Evolutionary conservation across 164 flowering plant genomes (phyloP).

Genomic region (Berberis thunbergii): DNA sequence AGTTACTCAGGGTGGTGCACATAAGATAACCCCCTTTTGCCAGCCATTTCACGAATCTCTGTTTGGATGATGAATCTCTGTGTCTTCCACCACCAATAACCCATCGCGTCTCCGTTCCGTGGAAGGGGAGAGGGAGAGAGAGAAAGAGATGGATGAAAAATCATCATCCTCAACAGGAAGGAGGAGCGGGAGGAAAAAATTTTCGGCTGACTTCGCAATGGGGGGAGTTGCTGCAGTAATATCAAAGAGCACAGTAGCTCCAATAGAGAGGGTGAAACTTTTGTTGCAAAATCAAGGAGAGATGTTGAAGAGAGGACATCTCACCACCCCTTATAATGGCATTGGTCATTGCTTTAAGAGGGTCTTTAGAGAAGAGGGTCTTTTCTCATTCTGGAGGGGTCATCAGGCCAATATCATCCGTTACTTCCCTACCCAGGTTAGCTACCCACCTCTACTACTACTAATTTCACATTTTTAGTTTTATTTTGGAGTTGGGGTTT

Average conservation of each 20-base stretch:
- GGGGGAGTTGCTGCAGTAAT: slow-evolving; percentile 76
- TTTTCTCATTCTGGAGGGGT: slow-evolving; percentile 86
- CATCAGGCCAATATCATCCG: slow-evolving; percentile 89
- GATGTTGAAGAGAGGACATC: slow-evolving; percentile 68
- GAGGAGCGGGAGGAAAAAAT: slow-evolving; percentile 22
- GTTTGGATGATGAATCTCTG: no score
- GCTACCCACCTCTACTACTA: background rate
- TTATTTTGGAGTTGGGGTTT: background rate
- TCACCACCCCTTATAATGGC: slow-evolving; percentile 59
- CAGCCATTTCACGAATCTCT: no score
- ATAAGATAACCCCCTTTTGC: no score
- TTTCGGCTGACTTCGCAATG: slow-evolving; percentile 67
- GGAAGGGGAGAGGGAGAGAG: background rate
- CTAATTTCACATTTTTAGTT: background rate
- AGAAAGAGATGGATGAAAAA: slow-evolving; percentile 3
- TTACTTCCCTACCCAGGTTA: slow-evolving; percentile 96
- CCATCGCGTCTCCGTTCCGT: no score
- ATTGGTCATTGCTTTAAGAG: slow-evolving; percentile 59
- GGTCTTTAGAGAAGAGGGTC: slow-evolving; percentile 76
- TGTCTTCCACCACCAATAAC: no score
- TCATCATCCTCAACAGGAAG: slow-evolving; percentile 5
- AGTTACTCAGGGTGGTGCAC: no score
- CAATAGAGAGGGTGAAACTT: slow-evolving; percentile 93
- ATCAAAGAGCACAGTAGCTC: slow-evolving; percentile 81
- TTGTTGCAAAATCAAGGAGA: slow-evolving; percentile 91